phyloP scores from a whole-genome alignment of 2,329 filamentous ascomycete genomes.

The Pezicula neosporulosa region DNA sequence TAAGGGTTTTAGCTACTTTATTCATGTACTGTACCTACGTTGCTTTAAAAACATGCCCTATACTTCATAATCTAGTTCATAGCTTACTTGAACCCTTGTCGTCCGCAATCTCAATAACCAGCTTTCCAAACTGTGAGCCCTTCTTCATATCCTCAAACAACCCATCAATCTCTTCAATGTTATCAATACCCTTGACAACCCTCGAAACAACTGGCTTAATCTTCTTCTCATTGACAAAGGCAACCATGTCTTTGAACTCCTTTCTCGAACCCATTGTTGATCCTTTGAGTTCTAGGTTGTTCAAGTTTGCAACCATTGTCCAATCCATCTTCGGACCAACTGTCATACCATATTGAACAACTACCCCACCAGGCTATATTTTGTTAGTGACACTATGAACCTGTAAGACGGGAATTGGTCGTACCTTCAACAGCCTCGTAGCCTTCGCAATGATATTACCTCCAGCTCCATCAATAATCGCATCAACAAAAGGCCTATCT shows the following conservation, averaged over 20 bases:
- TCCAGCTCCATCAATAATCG: constrained; percentile 87
- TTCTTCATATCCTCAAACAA: constrained; percentile 87
- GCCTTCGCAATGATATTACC: constrained; percentile 75
- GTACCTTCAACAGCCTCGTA: constrained; percentile 63
- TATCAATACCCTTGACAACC: constrained; percentile 68
- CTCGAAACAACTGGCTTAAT: constrained; percentile 77
- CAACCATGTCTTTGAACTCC: constrained; percentile 89
- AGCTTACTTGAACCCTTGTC: not conserved
- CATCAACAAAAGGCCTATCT: constrained; percentile 69
- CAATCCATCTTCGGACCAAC: constrained; percentile 81
- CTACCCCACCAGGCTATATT: constrained; percentile 67
- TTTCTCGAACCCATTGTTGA: constrained; percentile 87
- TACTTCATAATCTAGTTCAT: too few species aligned
- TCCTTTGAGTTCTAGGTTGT: constrained; percentile 83
- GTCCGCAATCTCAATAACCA: constrained; percentile 68
- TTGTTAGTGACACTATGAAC: not conserved
- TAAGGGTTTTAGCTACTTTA: too few species aligned
- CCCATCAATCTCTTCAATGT: constrained; percentile 73
- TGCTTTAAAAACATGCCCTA: too few species aligned
- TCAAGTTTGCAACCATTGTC: constrained; percentile 77
- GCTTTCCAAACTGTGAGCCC: constrained; percentile 85
- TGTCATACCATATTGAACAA: constrained; percentile 91
- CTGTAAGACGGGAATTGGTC: constrained; percentile 6
- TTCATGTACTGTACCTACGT: too few species aligned
- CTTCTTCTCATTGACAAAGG: constrained; percentile 70